Conservation (phyloP, 768 basidiomycete genomes). For the Podaxis sp. region DNA sequence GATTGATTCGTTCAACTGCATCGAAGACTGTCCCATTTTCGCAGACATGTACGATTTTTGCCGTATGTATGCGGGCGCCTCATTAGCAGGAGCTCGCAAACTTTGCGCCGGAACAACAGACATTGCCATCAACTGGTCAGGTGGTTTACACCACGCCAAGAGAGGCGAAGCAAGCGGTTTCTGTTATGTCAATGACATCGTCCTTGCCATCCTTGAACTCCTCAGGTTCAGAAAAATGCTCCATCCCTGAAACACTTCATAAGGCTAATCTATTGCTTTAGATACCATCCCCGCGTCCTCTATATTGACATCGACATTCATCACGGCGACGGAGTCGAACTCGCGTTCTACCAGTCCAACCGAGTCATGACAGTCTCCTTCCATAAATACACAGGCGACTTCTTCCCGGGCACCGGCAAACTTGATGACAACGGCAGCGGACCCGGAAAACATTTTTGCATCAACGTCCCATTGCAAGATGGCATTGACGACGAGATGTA, state of each 20-base stretch:
- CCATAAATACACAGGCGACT: conserved; percentile 98
- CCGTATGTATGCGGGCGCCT: conserved; percentile 90
- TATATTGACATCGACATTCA: conserved; percentile 99
- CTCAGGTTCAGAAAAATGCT: conserved; percentile 53
- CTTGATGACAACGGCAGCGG: conserved; percentile 88
- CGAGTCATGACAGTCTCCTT: conserved; percentile 99
- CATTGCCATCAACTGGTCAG: conserved; percentile 99
- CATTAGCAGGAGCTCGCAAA: conserved; percentile 87
- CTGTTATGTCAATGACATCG: conserved; percentile 97
- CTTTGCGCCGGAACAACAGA: conserved; percentile 84
- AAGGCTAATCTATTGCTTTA: conserved; percentile 27
- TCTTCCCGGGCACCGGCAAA: conserved; percentile 97
- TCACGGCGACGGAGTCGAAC: conserved; percentile 97
- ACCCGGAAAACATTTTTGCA: conserved; percentile 90
- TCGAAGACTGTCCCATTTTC: conserved; percentile 97
- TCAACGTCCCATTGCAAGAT: conserved; percentile 94
- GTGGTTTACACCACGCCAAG: conserved; percentile 97
- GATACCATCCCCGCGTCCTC: conserved; percentile 89
- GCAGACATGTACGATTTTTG: conserved; percentile 94
- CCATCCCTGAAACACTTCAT: not conserved
- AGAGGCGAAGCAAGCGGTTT: conserved; percentile 98
- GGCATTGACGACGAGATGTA: conserved; percentile 99
- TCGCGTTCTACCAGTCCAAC: conserved; percentile 96
- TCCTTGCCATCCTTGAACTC: conserved; percentile 90
- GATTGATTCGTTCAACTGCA: conserved; percentile 89